phyloP scores from a whole-genome alignment of 2,329 filamentous ascomycete species.

The Penicillium decumbens region DNA sequence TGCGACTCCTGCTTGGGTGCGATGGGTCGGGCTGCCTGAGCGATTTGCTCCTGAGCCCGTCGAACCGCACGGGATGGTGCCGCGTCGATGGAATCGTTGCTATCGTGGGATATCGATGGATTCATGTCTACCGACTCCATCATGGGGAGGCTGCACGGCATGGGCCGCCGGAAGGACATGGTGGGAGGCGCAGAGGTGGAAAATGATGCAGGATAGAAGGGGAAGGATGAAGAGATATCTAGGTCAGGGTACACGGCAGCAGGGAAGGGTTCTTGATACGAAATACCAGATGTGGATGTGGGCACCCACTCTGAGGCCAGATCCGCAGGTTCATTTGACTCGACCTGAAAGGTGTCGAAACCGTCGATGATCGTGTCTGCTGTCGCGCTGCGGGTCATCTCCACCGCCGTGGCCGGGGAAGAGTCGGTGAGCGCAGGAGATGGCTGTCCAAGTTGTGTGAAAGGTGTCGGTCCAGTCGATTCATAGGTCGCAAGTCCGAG shows the following conservation, averaged over 20 bases:
- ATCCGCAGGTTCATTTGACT: conserved; percentile 31
- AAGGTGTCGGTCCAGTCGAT: conserved; percentile 12
- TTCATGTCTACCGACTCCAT: conserved; percentile 49
- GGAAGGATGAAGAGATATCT: conserved; percentile 26
- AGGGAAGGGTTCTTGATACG: conserved; percentile 16
- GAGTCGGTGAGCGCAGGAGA: conserved; percentile 21
- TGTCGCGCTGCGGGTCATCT: conserved; percentile 46
- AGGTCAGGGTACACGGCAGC: conserved; percentile 26
- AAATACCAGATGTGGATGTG: conserved; percentile 15
- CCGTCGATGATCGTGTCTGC: conserved; percentile 44
- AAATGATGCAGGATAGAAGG: conserved; percentile 31
- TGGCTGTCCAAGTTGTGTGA: conserved; percentile 14
- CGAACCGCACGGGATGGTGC: conserved; percentile 44
- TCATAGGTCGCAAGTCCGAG: conserved; percentile 14
- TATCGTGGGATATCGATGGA: conserved; percentile 47
- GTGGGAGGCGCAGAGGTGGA: conserved; percentile 37
- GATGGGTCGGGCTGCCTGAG: conserved; percentile 48
- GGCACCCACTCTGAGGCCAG: conserved; percentile 25
- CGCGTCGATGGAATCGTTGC: conserved; percentile 41
- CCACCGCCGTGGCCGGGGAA: conserved; percentile 30
- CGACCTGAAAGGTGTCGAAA: conserved; percentile 44
- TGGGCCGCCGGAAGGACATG: conserved; percentile 26
- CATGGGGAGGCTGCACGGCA: conserved; percentile 30
- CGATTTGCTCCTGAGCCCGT: conserved; percentile 48
- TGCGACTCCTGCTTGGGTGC: conserved; percentile 45